These are phyloP conservation scores for Plectranthus barbatus DNA, from an alignment of 257 asterid genomes.

Conservation along the genomic window DNA sequence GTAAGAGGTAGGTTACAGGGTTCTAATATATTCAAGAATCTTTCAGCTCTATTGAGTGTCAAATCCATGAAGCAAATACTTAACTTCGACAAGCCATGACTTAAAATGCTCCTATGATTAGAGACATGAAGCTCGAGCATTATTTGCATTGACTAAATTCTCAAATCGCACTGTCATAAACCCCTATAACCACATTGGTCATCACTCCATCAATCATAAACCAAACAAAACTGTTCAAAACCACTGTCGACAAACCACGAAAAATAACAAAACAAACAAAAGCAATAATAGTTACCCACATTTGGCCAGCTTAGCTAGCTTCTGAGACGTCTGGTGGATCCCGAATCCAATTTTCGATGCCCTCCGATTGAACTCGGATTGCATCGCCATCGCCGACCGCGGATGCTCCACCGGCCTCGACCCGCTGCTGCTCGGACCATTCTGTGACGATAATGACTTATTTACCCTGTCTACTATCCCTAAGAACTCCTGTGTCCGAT, in stretches of 20 bases:
- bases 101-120: background rate
- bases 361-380: conserved; percentile 65
- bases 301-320: conserved; percentile 77
- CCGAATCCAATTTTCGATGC: conserved; percentile 80
- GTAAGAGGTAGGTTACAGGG: background rate
- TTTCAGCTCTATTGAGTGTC: background rate
- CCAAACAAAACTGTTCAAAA: background rate
- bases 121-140: background rate
- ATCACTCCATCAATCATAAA: background rate
- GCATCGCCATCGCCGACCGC: conserved; percentile 52
- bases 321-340: conserved; percentile 85
- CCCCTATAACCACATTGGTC: background rate
- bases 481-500: conserved; percentile 80
- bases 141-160: background rate
- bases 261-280: background rate
- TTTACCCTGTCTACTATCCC: conserved; percentile 51
- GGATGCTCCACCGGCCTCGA: conserved; percentile 37
- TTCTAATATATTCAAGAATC: background rate
- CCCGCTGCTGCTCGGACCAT: conserved; percentile 54
- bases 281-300: conserved; percentile 30
- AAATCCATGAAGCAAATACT: background rate
- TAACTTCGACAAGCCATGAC: no score
- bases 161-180: background rate
- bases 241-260: background rate
- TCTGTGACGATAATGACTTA: conserved; percentile 39